These are phyloP conservation scores for Linanthus parryae DNA, from an alignment of 148 eudicot genomes.

Conservation along the genomic window DNA sequence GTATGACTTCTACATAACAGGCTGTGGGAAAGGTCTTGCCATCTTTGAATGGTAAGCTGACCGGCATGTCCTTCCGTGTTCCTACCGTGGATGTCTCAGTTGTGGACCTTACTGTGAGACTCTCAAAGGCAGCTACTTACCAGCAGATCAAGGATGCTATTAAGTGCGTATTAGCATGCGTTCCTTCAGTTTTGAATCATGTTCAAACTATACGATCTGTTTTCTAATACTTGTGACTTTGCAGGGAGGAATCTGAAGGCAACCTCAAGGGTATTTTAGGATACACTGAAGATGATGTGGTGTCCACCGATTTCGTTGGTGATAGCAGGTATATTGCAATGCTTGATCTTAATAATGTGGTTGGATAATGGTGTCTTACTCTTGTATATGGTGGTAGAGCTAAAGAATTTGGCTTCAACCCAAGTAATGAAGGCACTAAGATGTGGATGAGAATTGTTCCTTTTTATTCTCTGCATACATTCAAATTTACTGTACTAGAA, in stretches of 20 bases:
- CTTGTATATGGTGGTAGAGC: too few relatives aligned
- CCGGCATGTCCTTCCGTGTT: constrained; percentile 69
- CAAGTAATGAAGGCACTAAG: too few relatives aligned
- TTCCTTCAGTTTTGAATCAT: too few relatives aligned
- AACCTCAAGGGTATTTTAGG: constrained; percentile 63
- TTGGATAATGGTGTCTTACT: too few relatives aligned
- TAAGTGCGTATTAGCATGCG: constrained; percentile 37
- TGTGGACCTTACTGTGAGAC: constrained; percentile 54
- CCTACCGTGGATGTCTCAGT: constrained; percentile 63
- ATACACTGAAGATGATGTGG: constrained; percentile 70
- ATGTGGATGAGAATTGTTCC: too few relatives aligned
- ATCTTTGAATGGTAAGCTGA: constrained; percentile 52
- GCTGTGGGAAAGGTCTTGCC: constrained; percentile 70
- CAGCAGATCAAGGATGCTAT: constrained; percentile 56
- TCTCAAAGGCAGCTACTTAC: constrained; percentile 52
- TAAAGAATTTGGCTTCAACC: too few relatives aligned
- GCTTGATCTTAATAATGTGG: too few relatives aligned
- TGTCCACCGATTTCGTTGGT: constrained; percentile 59
- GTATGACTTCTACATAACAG: constrained; percentile 14
- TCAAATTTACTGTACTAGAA: too few relatives aligned
- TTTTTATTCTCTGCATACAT: too few relatives aligned
- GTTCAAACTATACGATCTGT: too few relatives aligned
- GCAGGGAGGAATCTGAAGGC: constrained; percentile 51
- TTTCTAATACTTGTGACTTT: neutral
- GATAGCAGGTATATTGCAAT: constrained; percentile 37